Evolutionary conservation across 192 early-diverging fungal genomes (phyloP).

Genomic region (Mortierella antarctica): DNA sequence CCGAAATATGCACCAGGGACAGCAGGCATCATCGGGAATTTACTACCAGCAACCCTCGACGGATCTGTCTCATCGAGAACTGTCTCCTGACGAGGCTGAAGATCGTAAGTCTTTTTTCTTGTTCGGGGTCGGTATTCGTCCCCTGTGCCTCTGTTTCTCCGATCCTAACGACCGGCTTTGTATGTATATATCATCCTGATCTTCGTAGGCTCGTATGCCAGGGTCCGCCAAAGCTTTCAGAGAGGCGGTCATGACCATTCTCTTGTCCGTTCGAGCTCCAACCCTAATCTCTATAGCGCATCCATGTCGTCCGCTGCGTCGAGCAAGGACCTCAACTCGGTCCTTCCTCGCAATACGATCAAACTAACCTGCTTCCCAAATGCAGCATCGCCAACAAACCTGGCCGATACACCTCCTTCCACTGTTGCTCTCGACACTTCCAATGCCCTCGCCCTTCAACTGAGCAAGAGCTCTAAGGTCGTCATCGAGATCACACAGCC

Average conservation of each 20-base stretch:
- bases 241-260: slow-evolving; percentile 4
- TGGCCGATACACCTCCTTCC: not conserved
- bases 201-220: slow-evolving; percentile 10
- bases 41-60: slow-evolving; percentile 10
- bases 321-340: slow-evolving; percentile 7
- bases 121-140: not conserved
- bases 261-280: not conserved
- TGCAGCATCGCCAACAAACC: not conserved
- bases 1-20: slow-evolving; percentile 9
- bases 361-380: slow-evolving; percentile 43
- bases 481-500: slow-evolving; percentile 49
- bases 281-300: slow-evolving; percentile 3
- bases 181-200: not conserved
- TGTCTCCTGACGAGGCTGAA: slow-evolving; percentile 19
- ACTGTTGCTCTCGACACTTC: slow-evolving; percentile 7
- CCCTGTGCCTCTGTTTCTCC: too few relatives aligned
- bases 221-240: slow-evolving; percentile 13
- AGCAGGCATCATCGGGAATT: not conserved
- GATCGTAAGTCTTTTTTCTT: slow-evolving; percentile 14
- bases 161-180: too few relatives aligned
- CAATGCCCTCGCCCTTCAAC: slow-evolving; percentile 24
- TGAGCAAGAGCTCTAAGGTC: slow-evolving; percentile 34
- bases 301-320: not conserved
- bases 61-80: not conserved
- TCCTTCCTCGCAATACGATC: slow-evolving; percentile 20